Base-by-base conservation (phyloP, 2,329 filamentous ascomycete species). In the Fusarium chaquense region DNA sequence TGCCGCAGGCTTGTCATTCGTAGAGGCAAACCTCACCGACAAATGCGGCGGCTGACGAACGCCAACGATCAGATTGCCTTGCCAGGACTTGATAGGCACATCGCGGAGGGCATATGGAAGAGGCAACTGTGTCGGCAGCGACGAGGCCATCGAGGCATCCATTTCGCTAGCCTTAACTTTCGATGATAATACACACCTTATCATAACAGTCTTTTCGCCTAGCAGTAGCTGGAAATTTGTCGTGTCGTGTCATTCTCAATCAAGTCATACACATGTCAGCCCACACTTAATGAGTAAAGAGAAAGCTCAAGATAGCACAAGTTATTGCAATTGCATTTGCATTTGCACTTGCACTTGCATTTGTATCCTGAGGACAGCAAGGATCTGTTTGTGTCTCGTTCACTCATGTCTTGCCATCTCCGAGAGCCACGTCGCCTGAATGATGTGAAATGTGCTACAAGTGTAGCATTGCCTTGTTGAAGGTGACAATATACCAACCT, bases 261-360 rank as follows among this genome's bases (percentile, higher is more conserved):
- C 57, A 54, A 60, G 67, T 51, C 41, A 64, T 70, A 50, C 28
- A 47, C 45, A 49, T 56, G 67, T 70, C 43, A 70, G 67, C 65
- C 50, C 53, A 44, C 18, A 41, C 54, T 60, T 30, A 50, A 45
- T 47, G 36, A 43, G 41, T 12, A 36, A 52, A 51, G 38, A 35
- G 36, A 58, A 41, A 30, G 26, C 36, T 51, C 54, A 32, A 57
- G 50, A 70, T 44, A 53, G 47, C 53, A 56, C 53, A 57, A 55
- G 35, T 45, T 64, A 52, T 36, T 56, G 62, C 62, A 64, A 28
- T 43, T 43, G 38, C 20, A 22, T 35, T 44, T 44, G 40, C 40
- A 64, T 28, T 43, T 43, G 38, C 38, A 40, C 32, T 44, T 44
- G 40, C 22, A 43, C n/a, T 41, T 41, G 40, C 40, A 24, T 43